Evolutionary conservation across 148 eudicot genomes (phyloP), one percentile per base, ranked within the genome.

Genomic region (Vaccinium darrowii): DNA sequence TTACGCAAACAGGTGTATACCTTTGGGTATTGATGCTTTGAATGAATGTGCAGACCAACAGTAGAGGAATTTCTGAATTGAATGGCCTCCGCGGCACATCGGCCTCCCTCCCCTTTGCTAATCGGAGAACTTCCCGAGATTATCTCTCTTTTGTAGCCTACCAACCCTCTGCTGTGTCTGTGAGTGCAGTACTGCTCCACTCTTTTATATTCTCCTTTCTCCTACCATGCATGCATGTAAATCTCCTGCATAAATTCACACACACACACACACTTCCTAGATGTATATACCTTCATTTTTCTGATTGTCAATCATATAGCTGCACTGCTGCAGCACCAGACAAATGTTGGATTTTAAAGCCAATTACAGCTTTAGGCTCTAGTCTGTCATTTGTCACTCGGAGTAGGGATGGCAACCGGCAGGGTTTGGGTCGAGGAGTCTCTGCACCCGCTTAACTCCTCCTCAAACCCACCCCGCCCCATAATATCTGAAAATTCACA

Each of bases 101-200:
- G 3, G 72, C 89, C 30, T 76, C 89, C 19, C 88, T 93, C 80
- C 92, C 97, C 11, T 92, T 91, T 57, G 91, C 79, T 84, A 65
- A 65, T 4, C 94, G 92, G 78, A 96, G 50, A 87, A 25, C 85
- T 36, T 78, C 88, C 43, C 93, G 92, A 11, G 95, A 93, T 81
- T 85, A 92, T 25, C 81, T 90, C 10, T 89, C 98, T 36, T 10
- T 91, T n/a, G 89, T 94, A 16, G 82, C 97, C 84, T 92, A 93
- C 90, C 99, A 92, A 84, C 93, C 97, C 63, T 90, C 89, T 87
- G 95, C 88, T 83, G 98, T 96, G 85, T 91, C 97, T 86, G 90
- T 98, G 86, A 3, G 36, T 74, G 16, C 52, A 9, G 33, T 8
- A 19, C 5, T 36, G 4, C 39, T 27, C 47, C 33, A 15, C 23